These are phyloP conservation scores for Deinandra increscens DNA, from an alignment of 129 eudicot species.

Conservation along the genomic window DNA sequence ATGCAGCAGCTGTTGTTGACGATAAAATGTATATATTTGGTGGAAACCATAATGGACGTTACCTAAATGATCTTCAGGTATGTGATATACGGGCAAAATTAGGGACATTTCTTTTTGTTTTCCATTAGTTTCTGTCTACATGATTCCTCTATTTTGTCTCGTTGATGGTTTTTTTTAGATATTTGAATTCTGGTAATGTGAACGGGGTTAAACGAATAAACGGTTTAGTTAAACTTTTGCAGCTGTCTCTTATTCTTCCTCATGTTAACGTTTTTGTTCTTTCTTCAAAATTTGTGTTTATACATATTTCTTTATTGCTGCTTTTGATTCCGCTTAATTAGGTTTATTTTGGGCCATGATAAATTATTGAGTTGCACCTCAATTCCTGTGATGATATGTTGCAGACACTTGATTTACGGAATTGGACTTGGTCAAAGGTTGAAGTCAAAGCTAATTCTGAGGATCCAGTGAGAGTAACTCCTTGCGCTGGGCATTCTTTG, in stretches of 20 bases:
- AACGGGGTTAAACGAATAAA: neutral
- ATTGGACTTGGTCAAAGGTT: constrained; percentile 90
- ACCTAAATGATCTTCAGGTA: constrained; percentile 98
- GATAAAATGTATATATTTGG: constrained; percentile 95
- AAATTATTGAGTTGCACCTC: constrained; percentile 17
- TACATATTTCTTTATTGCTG: neutral
- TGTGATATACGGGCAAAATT: constrained; percentile 21
- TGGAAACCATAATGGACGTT: constrained; percentile 98
- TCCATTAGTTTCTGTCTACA: neutral
- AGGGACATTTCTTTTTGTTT: neutral
- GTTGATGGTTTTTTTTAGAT: neutral
- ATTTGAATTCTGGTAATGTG: neutral
- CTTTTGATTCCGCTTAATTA: neutral
- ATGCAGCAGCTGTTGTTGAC: constrained; percentile 95
- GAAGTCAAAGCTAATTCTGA: constrained; percentile 64
- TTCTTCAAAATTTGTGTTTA: constrained; percentile 19
- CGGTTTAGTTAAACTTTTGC: neutral
- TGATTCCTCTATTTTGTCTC: constrained; percentile 4
- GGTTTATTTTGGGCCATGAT: neutral
- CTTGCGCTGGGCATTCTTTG: constrained; percentile 97
- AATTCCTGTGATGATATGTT: constrained; percentile 19
- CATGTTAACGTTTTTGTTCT: constrained; percentile 2
- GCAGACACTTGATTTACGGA: constrained; percentile 82
- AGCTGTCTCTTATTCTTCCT: neutral
- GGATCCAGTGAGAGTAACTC: constrained; percentile 42